Percentiles rank a stretch among this genome's conserved stretches.
These are phyloP conservation scores for Atkinsonella texensis DNA, from an alignment of 2,329 filamentous ascomycete species.

Conservation along the genomic window DNA sequence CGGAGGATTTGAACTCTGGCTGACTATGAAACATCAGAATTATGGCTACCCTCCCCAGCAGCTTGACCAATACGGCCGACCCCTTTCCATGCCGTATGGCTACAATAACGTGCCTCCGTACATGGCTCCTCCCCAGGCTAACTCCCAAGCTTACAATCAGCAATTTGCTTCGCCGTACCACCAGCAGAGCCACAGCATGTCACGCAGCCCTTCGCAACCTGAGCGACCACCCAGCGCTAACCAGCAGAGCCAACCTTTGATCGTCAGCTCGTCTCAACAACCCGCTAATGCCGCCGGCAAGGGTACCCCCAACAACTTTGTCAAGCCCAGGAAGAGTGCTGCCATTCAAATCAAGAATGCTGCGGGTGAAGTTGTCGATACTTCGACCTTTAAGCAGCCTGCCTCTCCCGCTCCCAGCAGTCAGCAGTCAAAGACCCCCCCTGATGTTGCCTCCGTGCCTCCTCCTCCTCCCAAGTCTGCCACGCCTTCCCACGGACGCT, in stretches of 20 bases:
- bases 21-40: slow-evolving; percentile 58
- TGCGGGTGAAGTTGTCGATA: slow-evolving; percentile 64
- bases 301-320: slow-evolving; percentile 31
- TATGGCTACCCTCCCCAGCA: slow-evolving; percentile 40
- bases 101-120: slow-evolving; percentile 38
- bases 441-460: slow-evolving; percentile 60
- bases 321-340: slow-evolving; percentile 53
- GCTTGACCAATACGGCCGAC: slow-evolving; percentile 27
- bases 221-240: slow-evolving; percentile 54
- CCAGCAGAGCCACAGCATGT: slow-evolving; percentile 59
- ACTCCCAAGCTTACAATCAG: slow-evolving; percentile 39
- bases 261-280: slow-evolving; percentile 49
- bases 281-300: slow-evolving; percentile 50
- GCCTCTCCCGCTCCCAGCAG: slow-evolving; percentile 42
- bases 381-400: slow-evolving; percentile 47
- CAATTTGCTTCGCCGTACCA: slow-evolving; percentile 28
- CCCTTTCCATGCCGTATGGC: slow-evolving; percentile 27
- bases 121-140: slow-evolving; percentile 32
- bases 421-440: slow-evolving; percentile 51
- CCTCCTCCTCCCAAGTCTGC: slow-evolving; percentile 70
- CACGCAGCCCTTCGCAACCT: slow-evolving; percentile 72
- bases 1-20: slow-evolving; percentile 60
- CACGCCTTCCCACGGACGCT: slow-evolving; percentile 55
- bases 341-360: slow-evolving; percentile 77
- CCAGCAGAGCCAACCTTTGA: slow-evolving; percentile 45